Evolutionary conservation across 2,329 filamentous ascomycete species (phyloP), one percentile per base, ranked within the genome.

Genomic region (Cytospora mali): DNA sequence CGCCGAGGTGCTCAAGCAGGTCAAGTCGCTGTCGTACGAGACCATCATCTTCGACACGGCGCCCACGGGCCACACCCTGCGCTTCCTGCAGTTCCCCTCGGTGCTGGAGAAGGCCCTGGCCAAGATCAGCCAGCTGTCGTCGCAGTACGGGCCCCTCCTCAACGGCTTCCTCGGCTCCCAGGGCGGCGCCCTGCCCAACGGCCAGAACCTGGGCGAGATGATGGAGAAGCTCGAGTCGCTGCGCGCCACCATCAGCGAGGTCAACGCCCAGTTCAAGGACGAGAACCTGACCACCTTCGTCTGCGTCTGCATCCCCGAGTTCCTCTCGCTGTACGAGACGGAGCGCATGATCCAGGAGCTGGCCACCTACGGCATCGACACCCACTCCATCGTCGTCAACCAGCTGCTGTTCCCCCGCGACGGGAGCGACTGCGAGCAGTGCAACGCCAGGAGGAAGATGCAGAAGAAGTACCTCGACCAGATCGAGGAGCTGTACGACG

Each of bases 341-440:
- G 95, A 99, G 82, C 91, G 95, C 71, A 98, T 99, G 95, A 98
- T 99, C 71, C 95, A 99, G 82, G 95, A 99, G 81, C 83, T 99
- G 66, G 88, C 92, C 54, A 90, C 86, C 75, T 99, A 97, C 79
- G 83, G 89, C 72, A 99, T 99, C 75, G 95, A 99, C 76, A 97
- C 94, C 7, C 95, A 98, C 80, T 88, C 90, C 73, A 98, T 99
- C 75, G 95, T 99, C 52, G 95, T 99, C 72, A 99, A 99, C 78
- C 95, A 99, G 82, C 84, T 99, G 69, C 81, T 99, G 62, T 99
- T 97, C 80, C 95, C 95, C 21, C 91, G 91, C 76, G 84, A 88
- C 68, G 89, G 88, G 58, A 96, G 90, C 73, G 84, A 87, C 39
- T 99, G 95, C 77, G 93, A 97, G 66, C 95, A 99, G 81, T 99